These are phyloP conservation scores for Cryptosporidium baileyi DNA, from an alignment of 169 alveolate species.

Conservation along the genomic window DNA sequence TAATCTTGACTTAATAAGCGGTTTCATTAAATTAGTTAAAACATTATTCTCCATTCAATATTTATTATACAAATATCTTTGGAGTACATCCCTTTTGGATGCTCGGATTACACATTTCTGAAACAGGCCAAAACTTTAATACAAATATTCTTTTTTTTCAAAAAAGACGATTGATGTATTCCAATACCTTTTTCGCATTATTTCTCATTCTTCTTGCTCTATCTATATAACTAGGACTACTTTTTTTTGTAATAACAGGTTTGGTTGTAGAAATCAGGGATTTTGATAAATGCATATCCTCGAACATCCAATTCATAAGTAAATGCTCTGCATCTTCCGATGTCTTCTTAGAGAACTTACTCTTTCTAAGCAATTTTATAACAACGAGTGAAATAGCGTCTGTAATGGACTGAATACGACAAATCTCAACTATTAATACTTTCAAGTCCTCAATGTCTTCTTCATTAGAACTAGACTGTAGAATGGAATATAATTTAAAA, in stretches of 20 bases:
- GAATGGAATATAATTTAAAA: not conserved
- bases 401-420: constrained; percentile 56
- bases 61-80: too few species aligned
- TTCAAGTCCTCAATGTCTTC: constrained; percentile 1
- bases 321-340: constrained; percentile 59
- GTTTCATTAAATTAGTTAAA: too few species aligned
- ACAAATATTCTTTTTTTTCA: too few species aligned
- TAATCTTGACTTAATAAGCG: too few species aligned
- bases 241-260: constrained; percentile 36
- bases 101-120: too few species aligned
- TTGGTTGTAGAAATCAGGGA: constrained; percentile 25
- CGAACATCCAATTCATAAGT: constrained; percentile 52
- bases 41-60: too few species aligned
- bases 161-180: not conserved
- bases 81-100: too few species aligned
- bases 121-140: too few species aligned
- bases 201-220: constrained; percentile 20
- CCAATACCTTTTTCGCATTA: not conserved
- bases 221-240: constrained; percentile 39
- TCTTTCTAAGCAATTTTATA: constrained; percentile 24
- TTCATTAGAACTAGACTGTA: not conserved
- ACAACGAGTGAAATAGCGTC: constrained; percentile 51
- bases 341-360: not conserved
- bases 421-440: constrained; percentile 11
- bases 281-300: constrained; percentile 20